These are phyloP conservation scores for Phytomonas sp. DNA, from an alignment of 208 protist species.

Conservation along the genomic window DNA sequence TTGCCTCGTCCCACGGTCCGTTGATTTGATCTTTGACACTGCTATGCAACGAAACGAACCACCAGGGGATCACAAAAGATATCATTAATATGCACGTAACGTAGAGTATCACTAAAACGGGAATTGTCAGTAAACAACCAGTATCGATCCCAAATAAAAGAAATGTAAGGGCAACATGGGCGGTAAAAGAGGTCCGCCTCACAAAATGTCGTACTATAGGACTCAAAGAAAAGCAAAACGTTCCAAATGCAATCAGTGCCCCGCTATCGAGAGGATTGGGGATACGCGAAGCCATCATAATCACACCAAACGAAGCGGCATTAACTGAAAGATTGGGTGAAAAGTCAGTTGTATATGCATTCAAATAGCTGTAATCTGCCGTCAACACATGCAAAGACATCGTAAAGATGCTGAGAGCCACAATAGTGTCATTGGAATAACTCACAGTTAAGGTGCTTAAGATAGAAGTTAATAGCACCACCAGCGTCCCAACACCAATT, in stretches of 20 bases:
- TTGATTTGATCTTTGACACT: slow-evolving; percentile 85
- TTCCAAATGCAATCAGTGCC: slow-evolving; percentile 76
- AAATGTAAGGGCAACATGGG: slow-evolving; percentile 62
- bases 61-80: slow-evolving; percentile 68
- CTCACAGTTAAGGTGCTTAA: slow-evolving; percentile 77
- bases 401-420: slow-evolving; percentile 65
- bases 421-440: slow-evolving; percentile 88
- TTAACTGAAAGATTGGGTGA: slow-evolving; percentile 69
- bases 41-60: slow-evolving; percentile 70
- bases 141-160: slow-evolving; percentile 45
- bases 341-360: slow-evolving; percentile 57
- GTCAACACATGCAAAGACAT: slow-evolving; percentile 73
- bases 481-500: slow-evolving; percentile 12
- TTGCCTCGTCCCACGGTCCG: slow-evolving; percentile 89
- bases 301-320: slow-evolving; percentile 71
- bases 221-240: slow-evolving; percentile 78
- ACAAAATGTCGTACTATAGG: slow-evolving; percentile 70
- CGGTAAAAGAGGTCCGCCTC: slow-evolving; percentile 37
- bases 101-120: slow-evolving; percentile 53
- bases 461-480: slow-evolving; percentile 72
- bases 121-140: slow-evolving; percentile 46
- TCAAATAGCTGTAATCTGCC: slow-evolving; percentile 85
- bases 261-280: slow-evolving; percentile 45
- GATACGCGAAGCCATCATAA: slow-evolving; percentile 83
- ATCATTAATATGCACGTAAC: slow-evolving; percentile 36